Base-by-base conservation (phyloP, 164 flowering plant species). In the Vitis labrusca region DNA sequence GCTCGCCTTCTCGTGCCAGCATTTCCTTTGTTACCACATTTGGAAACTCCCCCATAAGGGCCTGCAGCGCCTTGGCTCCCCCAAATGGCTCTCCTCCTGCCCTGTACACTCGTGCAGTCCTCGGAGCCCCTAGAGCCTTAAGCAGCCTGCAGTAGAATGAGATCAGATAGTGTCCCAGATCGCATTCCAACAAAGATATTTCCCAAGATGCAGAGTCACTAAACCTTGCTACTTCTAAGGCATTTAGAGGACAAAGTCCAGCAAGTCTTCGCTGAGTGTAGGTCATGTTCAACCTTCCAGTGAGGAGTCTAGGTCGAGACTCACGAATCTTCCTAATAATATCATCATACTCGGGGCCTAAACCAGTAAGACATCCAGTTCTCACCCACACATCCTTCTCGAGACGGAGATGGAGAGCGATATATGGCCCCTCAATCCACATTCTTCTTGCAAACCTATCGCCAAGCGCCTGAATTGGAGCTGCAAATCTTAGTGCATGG, bases 351-450 rank as follows among this genome's bases (percentile, higher is more conserved):
- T 74, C 66, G 0, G 76, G 71, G 52, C 87, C 83, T 67, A 85
- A 64, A 63, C 94, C 89, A 2, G 89, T 80, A 10, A 67, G 83
- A 51, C 95, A 90, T 9, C 89, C 92, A 2, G 88, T 84, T 75
- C 89, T 83, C 59, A 87, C 77, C 97, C 97, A 89, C 15, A 87
- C 90, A 70, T 91, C 94, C 75, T 83, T 87, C 82, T 92, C 94
- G 52, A 89, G 70, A 58, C 93, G 76, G 56, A 91, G 82, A 77
- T 92, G 94, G 27, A 92, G 49, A 3, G 93, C 94, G 10, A 89
- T 68, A 64, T 92, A 91, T 12, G 96, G 94, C 12, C 96, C 98
- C 64, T 89, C 84, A 7, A 78, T 85, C 91, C 93, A 80, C 90
- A 92, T 85, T 72, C 96, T 82, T 73, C 73, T 78, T 8, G 96